A percentile compares a stretch with the other conserved stretches of the same genome.
Evolutionary conservation across 306 rosid species (phyloP).

Genomic region (Castanea sativa): DNA sequence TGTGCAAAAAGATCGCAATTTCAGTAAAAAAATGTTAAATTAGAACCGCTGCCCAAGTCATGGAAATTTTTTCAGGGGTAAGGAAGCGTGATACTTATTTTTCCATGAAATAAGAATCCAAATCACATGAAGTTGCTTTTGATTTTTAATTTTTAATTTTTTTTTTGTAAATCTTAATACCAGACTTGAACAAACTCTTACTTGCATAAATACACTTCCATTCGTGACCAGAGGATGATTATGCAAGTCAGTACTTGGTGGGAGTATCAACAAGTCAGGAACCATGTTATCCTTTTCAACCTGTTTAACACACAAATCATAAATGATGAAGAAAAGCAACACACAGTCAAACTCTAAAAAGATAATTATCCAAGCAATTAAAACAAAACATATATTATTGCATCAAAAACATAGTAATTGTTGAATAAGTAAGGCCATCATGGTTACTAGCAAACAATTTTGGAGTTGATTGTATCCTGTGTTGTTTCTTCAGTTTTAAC

Average conservation of each 20-base stretch:
- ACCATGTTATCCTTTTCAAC: slow-evolving; percentile 72
- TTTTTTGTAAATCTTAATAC: too few relatives aligned
- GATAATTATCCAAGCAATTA: background rate
- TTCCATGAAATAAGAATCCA: background rate
- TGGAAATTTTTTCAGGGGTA: background rate
- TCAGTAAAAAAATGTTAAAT: slow-evolving; percentile 16
- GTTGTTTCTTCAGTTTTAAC: background rate
- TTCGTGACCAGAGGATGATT: slow-evolving; percentile 71
- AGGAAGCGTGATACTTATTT: background rate
- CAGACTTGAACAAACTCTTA: slow-evolving; percentile 31
- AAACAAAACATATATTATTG: slow-evolving; percentile 3
- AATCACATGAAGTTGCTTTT: background rate
- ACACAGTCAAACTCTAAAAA: background rate
- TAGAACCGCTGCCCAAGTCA: background rate
- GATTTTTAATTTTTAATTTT: background rate
- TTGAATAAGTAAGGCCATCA: background rate
- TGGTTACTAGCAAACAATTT: background rate
- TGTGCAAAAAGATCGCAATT: slow-evolving; percentile 19
- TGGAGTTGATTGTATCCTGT: background rate
- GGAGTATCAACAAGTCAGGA: slow-evolving; percentile 79
- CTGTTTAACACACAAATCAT: slow-evolving; percentile 36
- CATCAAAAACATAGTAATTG: background rate
- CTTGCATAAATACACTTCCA: slow-evolving; percentile 90
- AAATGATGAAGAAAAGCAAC: background rate
- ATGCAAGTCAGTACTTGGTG: slow-evolving; percentile 81